Evolutionary conservation across 179 eudicot species (phyloP), one percentile per base, ranked within the genome.

Genomic region (Vitellaria paradoxa): DNA sequence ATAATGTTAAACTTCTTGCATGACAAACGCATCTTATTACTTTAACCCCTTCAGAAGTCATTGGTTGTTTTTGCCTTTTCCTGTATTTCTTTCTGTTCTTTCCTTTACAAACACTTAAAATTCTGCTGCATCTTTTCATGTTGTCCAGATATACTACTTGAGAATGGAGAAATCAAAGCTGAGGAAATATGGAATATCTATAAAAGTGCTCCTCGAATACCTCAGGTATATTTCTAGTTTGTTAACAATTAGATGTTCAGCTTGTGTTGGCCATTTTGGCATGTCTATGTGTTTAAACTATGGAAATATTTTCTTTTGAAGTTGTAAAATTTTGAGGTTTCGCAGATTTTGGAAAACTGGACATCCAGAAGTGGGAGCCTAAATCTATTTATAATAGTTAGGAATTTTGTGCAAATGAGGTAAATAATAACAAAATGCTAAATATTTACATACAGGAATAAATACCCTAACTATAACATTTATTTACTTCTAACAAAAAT

Each of bases 181-280:
- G 91, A 81, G 52, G 88, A 90, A 87, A 92, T 94, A 67, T 88
- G 97, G 96, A 83, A 87, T 60, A 89, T 92, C 77, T 92, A 82
- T 85, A 82, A 80, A 42, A 83, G 55, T 24, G 80, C 93, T 77
- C 88, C 88, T 74, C 89, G 87, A 79, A 76, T 89, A 49, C 81
- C 91, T 77, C 97, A 89, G 93, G 93, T 89, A 67, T 66, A 23
- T 49, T 70, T 42, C 64, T 52, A 76, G 63, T 69, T 37, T 13
- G 10, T 56, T 17, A 59, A 24, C 49, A 20, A 62, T 61, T 57
- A 64, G 5, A 66, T 55, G 26, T 37, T 67, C 52, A 10, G 7
- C 65, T 55, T 66, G 9, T 66, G 20, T 15, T 65, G 20, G 40
- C 21, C 15, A 12, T 70, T 18, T 18, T 50, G 57, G 72, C 5